Percentiles rank a stretch among this genome's conserved stretches.
phyloP scores from a whole-genome alignment of 805 yeast species.

The Sungouiozyma intestinalis region DNA sequence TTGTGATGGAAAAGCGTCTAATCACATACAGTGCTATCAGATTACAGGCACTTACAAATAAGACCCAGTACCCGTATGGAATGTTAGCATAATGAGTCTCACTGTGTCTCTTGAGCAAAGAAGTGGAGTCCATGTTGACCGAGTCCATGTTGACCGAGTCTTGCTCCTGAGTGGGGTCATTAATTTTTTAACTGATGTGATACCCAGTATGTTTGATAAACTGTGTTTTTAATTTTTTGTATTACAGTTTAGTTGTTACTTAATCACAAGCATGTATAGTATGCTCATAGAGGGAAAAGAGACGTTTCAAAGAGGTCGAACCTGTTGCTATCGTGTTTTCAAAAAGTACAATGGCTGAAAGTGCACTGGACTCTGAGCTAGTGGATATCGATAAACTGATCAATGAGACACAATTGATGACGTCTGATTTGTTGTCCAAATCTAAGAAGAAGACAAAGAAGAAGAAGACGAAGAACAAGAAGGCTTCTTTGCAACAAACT shows the following conservation, averaged over 20 bases:
- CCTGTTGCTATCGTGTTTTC: too few relatives aligned
- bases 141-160: too few relatives aligned
- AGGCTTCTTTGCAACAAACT: neutral
- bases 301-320: too few relatives aligned
- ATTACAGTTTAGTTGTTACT: too few relatives aligned
- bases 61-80: conserved; percentile 47
- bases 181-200: too few relatives aligned
- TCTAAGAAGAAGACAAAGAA: neutral
- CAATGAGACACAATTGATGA: neutral
- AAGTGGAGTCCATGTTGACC: neutral
- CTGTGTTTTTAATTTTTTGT: too few relatives aligned
- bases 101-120: conserved; percentile 37
- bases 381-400: neutral
- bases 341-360: neutral
- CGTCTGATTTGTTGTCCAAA: neutral
- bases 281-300: too few relatives aligned
- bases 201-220: too few relatives aligned
- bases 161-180: too few relatives aligned
- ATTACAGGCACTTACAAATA: conserved; percentile 35
- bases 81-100: conserved; percentile 45
- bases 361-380: neutral
- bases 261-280: too few relatives aligned
- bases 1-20: conserved; percentile 27
- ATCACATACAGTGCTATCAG: conserved; percentile 28
- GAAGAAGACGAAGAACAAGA: conserved; percentile 3